phyloP scores from a whole-genome alignment of 148 eudicot genomes.

The Tetragonia tetragonoides region DNA sequence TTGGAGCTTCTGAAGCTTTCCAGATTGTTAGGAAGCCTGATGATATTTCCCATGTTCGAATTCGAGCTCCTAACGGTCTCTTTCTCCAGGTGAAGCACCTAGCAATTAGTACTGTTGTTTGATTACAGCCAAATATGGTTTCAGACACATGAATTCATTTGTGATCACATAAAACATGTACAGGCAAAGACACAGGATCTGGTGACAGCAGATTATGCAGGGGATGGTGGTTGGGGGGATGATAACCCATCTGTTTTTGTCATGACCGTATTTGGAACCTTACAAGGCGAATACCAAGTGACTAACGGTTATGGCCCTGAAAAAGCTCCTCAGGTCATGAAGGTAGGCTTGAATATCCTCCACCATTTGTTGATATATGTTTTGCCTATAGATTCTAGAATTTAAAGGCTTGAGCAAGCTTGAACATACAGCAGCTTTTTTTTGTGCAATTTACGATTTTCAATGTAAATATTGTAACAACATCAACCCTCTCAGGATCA shows the following conservation, averaged over 20 bases:
- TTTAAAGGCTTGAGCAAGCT: no score
- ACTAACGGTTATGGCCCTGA: conserved; percentile 69
- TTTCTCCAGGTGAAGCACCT: conserved; percentile 47
- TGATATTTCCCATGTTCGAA: conserved; percentile 27
- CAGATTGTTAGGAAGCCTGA: conserved; percentile 39
- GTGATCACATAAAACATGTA: not conserved
- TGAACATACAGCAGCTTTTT: not conserved
- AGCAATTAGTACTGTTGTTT: not conserved
- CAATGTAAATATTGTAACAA: not conserved
- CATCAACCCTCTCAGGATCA: conserved; percentile 40
- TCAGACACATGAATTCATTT: not conserved
- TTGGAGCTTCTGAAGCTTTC: conserved; percentile 36
- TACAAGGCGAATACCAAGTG: conserved; percentile 62
- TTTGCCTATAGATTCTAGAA: no score
- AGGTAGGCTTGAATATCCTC: conserved; percentile 17
- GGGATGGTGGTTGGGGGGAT: conserved; percentile 49
- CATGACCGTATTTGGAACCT: conserved; percentile 22
- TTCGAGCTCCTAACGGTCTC: conserved; percentile 48
- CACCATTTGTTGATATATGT: not conserved
- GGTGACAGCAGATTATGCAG: conserved; percentile 62
- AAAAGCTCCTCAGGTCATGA: conserved; percentile 45
- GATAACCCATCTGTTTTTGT: conserved; percentile 58
- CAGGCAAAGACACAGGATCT: conserved; percentile 29
- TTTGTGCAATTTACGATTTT: no score
- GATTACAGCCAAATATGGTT: no score